Evolutionary conservation across 306 rosid species (phyloP).

Genomic region (Quercus engelmannii): DNA sequence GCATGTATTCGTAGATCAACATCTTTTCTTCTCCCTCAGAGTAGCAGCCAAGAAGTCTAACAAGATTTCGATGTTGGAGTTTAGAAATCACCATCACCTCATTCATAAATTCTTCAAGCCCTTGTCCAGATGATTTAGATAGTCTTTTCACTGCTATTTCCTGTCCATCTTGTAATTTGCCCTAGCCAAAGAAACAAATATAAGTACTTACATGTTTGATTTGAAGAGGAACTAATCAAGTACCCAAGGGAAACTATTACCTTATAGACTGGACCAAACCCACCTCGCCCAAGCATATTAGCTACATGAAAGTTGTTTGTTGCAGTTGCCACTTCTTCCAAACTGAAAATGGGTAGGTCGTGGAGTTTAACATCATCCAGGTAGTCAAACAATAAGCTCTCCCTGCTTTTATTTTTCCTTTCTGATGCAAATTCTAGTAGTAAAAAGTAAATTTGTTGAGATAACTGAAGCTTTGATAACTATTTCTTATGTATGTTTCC

Average conservation of each 20-base stretch:
- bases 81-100: no score
- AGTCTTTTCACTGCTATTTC: slow-evolving; percentile 47
- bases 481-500: no score
- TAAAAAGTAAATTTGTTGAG: no score
- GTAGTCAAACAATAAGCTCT: not conserved
- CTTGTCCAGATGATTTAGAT: not conserved
- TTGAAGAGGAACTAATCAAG: no score
- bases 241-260: no score
- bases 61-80: no score
- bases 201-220: not conserved
- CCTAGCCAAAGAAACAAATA: slow-evolving; percentile 16
- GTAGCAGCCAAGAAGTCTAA: no score
- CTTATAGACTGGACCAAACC: slow-evolving; percentile 15
- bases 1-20: no score
- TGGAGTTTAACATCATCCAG: slow-evolving; percentile 14
- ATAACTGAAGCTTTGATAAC: no score
- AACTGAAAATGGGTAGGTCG: slow-evolving; percentile 24
- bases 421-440: no score
- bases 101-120: no score
- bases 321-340: slow-evolving; percentile 15
- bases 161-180: slow-evolving; percentile 30
- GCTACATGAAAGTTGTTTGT: slow-evolving; percentile 18
- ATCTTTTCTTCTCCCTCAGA: no score
- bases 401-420: not conserved
- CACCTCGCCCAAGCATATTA: slow-evolving; percentile 32